Conservation (phyloP, 2,329 filamentous ascomycete species). For the Apiospora rasikravindrae region DNA sequence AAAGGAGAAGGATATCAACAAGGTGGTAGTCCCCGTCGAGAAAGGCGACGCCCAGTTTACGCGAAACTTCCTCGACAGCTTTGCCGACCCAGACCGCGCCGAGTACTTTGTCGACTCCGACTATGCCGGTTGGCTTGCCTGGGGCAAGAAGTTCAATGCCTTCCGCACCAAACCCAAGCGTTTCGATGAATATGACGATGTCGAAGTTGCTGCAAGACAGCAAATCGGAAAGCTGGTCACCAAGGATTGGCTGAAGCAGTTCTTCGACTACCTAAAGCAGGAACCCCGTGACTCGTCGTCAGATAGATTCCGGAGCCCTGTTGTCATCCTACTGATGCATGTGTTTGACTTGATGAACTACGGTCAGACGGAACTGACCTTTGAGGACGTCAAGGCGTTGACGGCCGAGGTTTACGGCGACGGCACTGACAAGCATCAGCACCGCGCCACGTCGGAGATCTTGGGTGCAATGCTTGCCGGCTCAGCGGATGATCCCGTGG, state of each 20-base stretch:
- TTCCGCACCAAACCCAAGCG: conserved; percentile 73
- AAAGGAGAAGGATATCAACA: conserved; percentile 78
- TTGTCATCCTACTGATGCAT: conserved; percentile 85
- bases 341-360: conserved; percentile 89
- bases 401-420: conserved; percentile 82
- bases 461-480: conserved; percentile 83
- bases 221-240: conserved; percentile 83
- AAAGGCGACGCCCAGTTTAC: conserved; percentile 82
- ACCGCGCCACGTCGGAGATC: conserved; percentile 93
- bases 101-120: conserved; percentile 92
- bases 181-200: conserved; percentile 77
- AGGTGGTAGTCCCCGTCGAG: conserved; percentile 74
- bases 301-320: conserved; percentile 89
- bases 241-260: conserved; percentile 83
- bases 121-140: conserved; percentile 94
- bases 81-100: conserved; percentile 72
- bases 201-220: conserved; percentile 74
- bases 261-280: conserved; percentile 94
- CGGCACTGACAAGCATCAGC: conserved; percentile 96
- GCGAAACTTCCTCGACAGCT: conserved; percentile 75
- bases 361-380: conserved; percentile 75
- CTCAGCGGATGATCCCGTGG: conserved; percentile 76
- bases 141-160: conserved; percentile 85
- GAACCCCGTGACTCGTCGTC: conserved; percentile 82
- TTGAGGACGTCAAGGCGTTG: conserved; percentile 87